Percentiles rank a stretch among this genome's conserved stretches.
phyloP scores from a whole-genome alignment of 2,329 filamentous ascomycete genomes.

The Madurella fahalii region DNA sequence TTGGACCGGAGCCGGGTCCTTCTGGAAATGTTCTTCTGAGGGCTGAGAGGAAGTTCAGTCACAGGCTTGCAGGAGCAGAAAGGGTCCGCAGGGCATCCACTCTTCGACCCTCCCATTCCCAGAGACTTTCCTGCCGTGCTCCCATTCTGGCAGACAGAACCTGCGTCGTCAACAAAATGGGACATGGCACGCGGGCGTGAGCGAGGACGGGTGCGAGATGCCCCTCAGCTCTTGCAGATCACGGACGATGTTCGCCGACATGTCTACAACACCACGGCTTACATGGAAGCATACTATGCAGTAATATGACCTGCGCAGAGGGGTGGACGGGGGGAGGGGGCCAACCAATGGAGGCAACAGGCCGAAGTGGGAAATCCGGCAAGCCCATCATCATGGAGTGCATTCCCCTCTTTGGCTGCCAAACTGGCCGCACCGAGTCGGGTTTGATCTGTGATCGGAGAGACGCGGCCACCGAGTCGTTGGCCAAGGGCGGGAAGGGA shows the following conservation, averaged over 20 bases:
- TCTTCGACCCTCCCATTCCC: background rate
- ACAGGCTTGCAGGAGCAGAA: constrained; percentile 2
- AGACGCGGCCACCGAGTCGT: background rate
- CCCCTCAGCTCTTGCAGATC: background rate
- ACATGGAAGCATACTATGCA: constrained; percentile 8
- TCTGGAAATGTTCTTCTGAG: constrained; percentile 21
- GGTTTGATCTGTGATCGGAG: too few relatives aligned
- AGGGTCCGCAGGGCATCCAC: background rate
- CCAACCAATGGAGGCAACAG: background rate
- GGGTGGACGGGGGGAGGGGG: background rate
- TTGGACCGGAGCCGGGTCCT: constrained; percentile 11
- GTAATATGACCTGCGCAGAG: constrained; percentile 8
- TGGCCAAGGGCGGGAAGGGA: background rate
- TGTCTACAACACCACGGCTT: background rate
- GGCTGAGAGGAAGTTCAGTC: constrained; percentile 3
- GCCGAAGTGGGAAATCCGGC: constrained; percentile 16
- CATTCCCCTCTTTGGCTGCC: background rate
- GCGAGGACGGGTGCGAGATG: background rate
- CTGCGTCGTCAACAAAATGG: background rate
- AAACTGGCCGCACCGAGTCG: background rate
- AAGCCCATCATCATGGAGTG: constrained; percentile 11
- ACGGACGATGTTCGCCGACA: background rate
- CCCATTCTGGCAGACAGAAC: background rate
- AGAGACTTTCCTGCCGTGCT: background rate
- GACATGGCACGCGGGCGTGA: background rate